phyloP scores from a whole-genome alignment of 257 asterid species.

The Lycium barbarum region DNA sequence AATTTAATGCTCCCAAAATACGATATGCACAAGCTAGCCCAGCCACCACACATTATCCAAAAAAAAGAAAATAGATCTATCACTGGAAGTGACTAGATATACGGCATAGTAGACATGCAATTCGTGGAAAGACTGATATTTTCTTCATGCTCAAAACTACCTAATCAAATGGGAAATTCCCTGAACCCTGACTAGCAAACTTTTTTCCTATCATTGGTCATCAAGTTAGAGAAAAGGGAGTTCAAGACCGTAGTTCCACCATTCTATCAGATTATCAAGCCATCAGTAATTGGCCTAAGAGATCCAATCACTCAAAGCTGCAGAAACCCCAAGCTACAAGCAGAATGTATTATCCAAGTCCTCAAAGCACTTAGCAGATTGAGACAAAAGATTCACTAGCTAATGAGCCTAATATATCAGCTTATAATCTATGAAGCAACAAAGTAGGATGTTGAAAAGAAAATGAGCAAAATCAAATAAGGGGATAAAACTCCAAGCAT shows the following conservation, averaged over 20 bases:
- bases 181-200: not conserved
- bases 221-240: constrained; percentile 10
- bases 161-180: not conserved
- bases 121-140: not conserved
- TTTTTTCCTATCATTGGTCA: not conserved
- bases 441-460: not conserved
- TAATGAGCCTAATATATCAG: constrained; percentile 16
- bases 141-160: constrained; percentile 21
- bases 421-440: not conserved
- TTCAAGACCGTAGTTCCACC: not conserved
- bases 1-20: constrained; percentile 3
- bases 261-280: not conserved
- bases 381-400: not conserved
- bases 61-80: not conserved
- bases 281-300: not conserved
- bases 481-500: constrained; percentile 33
- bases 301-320: not conserved
- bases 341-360: not conserved
- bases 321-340: not conserved
- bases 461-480: not conserved
- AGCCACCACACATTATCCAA: constrained; percentile 1
- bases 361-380: too few species aligned
- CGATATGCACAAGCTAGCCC: not conserved
- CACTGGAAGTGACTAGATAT: not conserved
- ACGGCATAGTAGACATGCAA: not conserved